These are phyloP conservation scores for Hymenotorrendiella dingleyae DNA, from an alignment of 2,329 filamentous ascomycete species.

Conservation along the genomic window DNA sequence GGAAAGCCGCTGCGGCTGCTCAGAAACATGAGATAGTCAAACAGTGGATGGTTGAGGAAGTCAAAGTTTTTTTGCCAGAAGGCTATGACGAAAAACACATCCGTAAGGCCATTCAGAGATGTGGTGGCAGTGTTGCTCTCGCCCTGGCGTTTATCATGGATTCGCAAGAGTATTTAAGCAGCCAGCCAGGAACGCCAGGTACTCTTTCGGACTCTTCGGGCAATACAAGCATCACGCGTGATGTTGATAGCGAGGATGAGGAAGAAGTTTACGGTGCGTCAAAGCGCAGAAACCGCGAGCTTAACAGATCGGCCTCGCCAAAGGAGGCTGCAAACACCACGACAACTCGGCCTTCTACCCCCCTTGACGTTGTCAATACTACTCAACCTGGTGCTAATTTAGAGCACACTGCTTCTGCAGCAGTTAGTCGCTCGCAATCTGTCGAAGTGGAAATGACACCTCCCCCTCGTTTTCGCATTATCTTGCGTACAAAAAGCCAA, in stretches of 20 bases:
- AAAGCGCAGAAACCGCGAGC: slow-evolving; percentile 35
- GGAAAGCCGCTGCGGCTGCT: slow-evolving; percentile 34
- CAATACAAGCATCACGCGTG: slow-evolving; percentile 44
- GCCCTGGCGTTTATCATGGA: slow-evolving; percentile 46
- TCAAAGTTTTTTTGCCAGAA: slow-evolving; percentile 45
- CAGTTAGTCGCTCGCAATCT: slow-evolving; percentile 1
- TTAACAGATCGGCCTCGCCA: slow-evolving; percentile 3
- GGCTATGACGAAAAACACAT: slow-evolving; percentile 44
- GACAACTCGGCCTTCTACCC: background rate
- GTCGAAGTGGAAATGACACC: background rate
- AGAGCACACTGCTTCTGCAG: slow-evolving; percentile 1
- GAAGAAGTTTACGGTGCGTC: slow-evolving; percentile 38
- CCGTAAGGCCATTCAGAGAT: slow-evolving; percentile 48
- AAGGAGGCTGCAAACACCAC: background rate
- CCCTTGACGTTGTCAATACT: background rate
- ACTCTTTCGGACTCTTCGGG: slow-evolving; percentile 32
- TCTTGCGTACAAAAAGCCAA: slow-evolving; percentile 1
- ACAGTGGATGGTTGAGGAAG: slow-evolving; percentile 50
- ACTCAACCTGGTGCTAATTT: slow-evolving; percentile 1
- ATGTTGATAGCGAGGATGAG: slow-evolving; percentile 45
- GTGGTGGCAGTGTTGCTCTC: slow-evolving; percentile 49
- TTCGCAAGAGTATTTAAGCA: slow-evolving; percentile 38
- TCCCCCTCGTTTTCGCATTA: slow-evolving; percentile 1
- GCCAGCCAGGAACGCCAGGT: slow-evolving; percentile 16
- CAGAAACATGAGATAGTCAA: slow-evolving; percentile 33